Evolutionary conservation across 805 yeast species (phyloP).

Genomic region (Millerozyma miso): DNA sequence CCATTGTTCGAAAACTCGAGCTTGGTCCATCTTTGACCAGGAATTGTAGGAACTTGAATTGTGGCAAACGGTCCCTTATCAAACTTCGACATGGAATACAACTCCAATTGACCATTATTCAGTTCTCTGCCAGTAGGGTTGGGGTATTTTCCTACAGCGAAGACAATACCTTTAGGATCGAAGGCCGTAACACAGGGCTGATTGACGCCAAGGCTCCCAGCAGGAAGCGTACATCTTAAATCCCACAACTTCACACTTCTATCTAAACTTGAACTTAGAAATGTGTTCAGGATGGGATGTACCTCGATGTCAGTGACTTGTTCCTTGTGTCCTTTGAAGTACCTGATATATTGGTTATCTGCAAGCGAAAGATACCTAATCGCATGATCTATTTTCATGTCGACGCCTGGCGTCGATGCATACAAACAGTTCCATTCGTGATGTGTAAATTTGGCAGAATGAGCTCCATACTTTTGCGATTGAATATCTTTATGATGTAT

Average conservation of each 20-base stretch:
- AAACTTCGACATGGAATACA: conserved; percentile 60
- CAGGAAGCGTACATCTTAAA: conserved; percentile 58
- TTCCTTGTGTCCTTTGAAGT: conserved; percentile 83
- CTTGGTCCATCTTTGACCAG: conserved; percentile 48
- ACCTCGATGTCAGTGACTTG: conserved; percentile 71
- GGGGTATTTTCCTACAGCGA: conserved; percentile 52
- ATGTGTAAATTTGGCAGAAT: conserved; percentile 80
- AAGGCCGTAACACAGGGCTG: conserved; percentile 58
- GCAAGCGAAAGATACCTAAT: conserved; percentile 73
- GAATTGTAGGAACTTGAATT: conserved; percentile 13
- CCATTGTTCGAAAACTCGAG: conserved; percentile 80
- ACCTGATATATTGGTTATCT: conserved; percentile 75
- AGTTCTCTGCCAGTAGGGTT: conserved; percentile 20
- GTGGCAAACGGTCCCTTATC: conserved; percentile 53
- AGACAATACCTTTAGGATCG: conserved; percentile 82
- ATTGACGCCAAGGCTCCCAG: conserved; percentile 52
- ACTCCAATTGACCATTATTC: conserved; percentile 25
- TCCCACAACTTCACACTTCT: conserved; percentile 88
- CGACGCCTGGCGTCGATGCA: conserved; percentile 60
- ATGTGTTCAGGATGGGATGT: conserved; percentile 62
- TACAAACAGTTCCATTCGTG: conserved; percentile 67
- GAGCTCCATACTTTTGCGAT: conserved; percentile 90
- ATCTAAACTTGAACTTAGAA: conserved; percentile 69
- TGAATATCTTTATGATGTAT: conserved; percentile 62
- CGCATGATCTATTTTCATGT: conserved; percentile 54